A percentile compares a stretch with the other conserved stretches of the same genome.
Conservation (phyloP, 78 protist species). For the Cyanophora paradoxa region DNA sequence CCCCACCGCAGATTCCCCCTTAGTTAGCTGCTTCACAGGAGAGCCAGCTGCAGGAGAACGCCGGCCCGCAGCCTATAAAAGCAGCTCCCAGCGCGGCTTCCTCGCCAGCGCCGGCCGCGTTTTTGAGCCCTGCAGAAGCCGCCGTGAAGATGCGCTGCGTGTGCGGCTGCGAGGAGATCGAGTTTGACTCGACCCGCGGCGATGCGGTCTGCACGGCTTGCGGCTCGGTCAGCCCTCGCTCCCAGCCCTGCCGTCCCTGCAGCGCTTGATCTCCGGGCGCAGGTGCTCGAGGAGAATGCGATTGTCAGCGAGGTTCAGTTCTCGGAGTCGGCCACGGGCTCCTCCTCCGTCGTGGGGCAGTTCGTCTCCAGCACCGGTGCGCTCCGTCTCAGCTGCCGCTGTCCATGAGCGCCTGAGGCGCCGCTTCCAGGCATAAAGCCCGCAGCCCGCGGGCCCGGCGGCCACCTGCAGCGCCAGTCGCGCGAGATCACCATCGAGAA, state of each 20-base stretch:
- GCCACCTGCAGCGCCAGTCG: conserved; percentile 2
- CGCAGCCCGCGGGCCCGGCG: no score
- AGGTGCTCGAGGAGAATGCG: conserved; percentile 31
- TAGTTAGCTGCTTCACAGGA: no score
- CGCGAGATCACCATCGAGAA: conserved; percentile 32
- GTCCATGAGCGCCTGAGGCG: no score
- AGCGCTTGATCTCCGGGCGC: conserved; percentile 3
- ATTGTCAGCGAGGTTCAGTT: conserved; percentile 37
- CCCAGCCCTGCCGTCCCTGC: neutral
- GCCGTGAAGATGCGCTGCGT: no score
- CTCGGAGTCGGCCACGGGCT: conserved; percentile 15
- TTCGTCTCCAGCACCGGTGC: conserved; percentile 18
- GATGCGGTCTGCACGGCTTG: conserved; percentile 16
- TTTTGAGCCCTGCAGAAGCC: no score
- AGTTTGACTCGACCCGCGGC: conserved; percentile 10
- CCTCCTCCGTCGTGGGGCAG: conserved; percentile 35
- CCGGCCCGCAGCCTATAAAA: no score
- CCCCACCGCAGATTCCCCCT: no score
- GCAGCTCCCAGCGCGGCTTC: no score
- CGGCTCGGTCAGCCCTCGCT: conserved; percentile 14
- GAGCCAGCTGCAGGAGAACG: no score
- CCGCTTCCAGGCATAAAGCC: no score
- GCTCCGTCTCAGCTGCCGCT: conserved; percentile 1
- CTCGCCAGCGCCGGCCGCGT: no score
- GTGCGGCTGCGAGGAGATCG: conserved; percentile 19